phyloP scores from a whole-genome alignment of 108 stramenopile genomes.

The Cyclotella sp. region DNA sequence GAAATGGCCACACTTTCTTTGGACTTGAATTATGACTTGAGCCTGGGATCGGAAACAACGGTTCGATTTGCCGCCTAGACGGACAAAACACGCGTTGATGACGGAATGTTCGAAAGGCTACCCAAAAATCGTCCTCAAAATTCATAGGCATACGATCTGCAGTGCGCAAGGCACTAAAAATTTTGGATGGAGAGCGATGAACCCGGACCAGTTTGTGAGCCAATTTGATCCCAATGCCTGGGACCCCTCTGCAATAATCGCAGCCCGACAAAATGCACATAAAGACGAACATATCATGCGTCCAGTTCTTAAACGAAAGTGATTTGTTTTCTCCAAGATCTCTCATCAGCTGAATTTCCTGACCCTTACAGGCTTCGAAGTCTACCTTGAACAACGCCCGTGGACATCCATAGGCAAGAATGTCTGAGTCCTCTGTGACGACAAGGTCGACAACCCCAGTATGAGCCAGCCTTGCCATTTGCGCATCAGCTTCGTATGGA shows the following conservation, averaged over 20 bases:
- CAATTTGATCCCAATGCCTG: slow-evolving; percentile 76
- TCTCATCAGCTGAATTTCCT: slow-evolving; percentile 70
- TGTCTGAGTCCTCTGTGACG: slow-evolving; percentile 85
- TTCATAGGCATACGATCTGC: slow-evolving; percentile 57
- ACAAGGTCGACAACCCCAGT: slow-evolving; percentile 71
- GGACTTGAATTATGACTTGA: slow-evolving; percentile 16
- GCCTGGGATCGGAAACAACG: slow-evolving; percentile 49
- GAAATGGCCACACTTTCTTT: slow-evolving; percentile 48
- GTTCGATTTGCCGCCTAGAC: slow-evolving; percentile 43
- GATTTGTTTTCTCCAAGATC: slow-evolving; percentile 55
- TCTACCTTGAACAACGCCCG: slow-evolving; percentile 82
- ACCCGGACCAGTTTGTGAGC: slow-evolving; percentile 77
- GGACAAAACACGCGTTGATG: slow-evolving; percentile 80
- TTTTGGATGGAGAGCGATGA: slow-evolving; percentile 65
- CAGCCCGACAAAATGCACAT: slow-evolving; percentile 88
- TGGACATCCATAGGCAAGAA: slow-evolving; percentile 75
- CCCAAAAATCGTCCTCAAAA: slow-evolving; percentile 67
- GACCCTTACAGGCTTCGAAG: slow-evolving; percentile 58
- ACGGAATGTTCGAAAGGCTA: slow-evolving; percentile 78
- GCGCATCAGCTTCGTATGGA: slow-evolving; percentile 92
- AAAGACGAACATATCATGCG: slow-evolving; percentile 82
- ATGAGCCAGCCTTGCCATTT: slow-evolving; percentile 79
- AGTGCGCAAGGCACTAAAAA: slow-evolving; percentile 55
- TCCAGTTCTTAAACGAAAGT: slow-evolving; percentile 69
- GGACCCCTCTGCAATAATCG: slow-evolving; percentile 74